These are phyloP conservation scores for Tylopilus balloui DNA, from an alignment of 768 basidiomycete genomes.

Conservation along the genomic window DNA sequence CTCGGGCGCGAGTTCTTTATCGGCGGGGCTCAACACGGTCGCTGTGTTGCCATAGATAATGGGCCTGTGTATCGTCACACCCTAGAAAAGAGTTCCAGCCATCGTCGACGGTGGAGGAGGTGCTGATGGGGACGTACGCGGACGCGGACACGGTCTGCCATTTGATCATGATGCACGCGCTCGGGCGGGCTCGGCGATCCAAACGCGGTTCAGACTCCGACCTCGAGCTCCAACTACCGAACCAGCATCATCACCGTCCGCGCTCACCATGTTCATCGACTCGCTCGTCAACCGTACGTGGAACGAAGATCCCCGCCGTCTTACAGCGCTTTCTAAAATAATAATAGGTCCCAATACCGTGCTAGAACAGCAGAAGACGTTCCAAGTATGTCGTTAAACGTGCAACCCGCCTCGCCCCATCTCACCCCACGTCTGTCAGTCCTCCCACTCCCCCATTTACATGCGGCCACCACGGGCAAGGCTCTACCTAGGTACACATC, in stretches of 20 bases:
- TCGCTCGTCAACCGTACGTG: slow-evolving; percentile 63
- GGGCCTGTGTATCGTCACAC: slow-evolving; percentile 81
- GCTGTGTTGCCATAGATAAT: slow-evolving; percentile 97
- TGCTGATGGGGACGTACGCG: slow-evolving; percentile 47
- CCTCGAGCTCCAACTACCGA: neutral
- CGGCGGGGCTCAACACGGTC: slow-evolving; percentile 66
- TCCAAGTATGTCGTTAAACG: slow-evolving; percentile 48
- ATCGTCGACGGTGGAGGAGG: neutral
- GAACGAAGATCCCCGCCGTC: too few species aligned
- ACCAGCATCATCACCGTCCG: neutral
- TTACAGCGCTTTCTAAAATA: neutral
- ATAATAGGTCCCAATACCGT: slow-evolving; percentile 57
- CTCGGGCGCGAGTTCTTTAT: slow-evolving; percentile 52
- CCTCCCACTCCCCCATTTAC: slow-evolving; percentile 50
- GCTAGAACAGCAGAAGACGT: slow-evolving; percentile 57
- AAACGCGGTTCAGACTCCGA: slow-evolving; percentile 35
- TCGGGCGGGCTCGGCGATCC: slow-evolving; percentile 37
- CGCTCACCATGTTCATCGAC: slow-evolving; percentile 45
- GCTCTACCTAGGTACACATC: slow-evolving; percentile 56
- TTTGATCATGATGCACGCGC: slow-evolving; percentile 36
- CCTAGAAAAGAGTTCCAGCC: slow-evolving; percentile 40
- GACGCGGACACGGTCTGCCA: slow-evolving; percentile 72
- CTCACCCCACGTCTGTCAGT: slow-evolving; percentile 12
- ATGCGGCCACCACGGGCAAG: slow-evolving; percentile 56
- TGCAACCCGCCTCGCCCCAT: neutral